Evolutionary conservation across 2,329 filamentous ascomycete species (phyloP).

Genomic region (Pyricularia grisea): DNA sequence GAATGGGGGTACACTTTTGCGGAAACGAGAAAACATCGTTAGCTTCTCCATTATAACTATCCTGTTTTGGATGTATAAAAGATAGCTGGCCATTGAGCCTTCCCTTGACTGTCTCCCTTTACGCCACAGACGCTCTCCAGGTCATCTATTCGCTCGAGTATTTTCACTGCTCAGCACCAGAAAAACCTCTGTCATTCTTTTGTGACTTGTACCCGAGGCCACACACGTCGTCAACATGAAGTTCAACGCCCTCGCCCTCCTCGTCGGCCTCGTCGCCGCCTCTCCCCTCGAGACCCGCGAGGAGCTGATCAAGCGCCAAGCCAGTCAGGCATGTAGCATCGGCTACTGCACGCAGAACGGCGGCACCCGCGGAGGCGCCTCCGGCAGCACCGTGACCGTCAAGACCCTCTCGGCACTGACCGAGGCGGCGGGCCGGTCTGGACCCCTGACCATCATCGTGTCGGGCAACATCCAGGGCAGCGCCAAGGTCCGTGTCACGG

Average conservation of each 20-base stretch:
- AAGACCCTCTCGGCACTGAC: constrained; percentile 38
- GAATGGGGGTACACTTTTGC: neutral
- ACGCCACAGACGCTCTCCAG: neutral
- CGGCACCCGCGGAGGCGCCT: constrained; percentile 42
- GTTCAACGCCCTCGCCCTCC: constrained; percentile 1
- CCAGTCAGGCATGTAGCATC: constrained; percentile 15
- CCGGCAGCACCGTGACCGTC: constrained; percentile 45
- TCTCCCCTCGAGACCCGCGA: neutral
- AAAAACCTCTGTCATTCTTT: neutral
- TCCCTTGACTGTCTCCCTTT: neutral
- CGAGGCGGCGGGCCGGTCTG: constrained; percentile 35
- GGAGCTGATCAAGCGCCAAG: constrained; percentile 3
- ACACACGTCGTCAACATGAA: neutral
- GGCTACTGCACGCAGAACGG: constrained; percentile 38
- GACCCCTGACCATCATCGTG: constrained; percentile 34
- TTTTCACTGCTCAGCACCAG: neutral
- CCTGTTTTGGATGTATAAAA: neutral
- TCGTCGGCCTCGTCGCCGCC: constrained; percentile 3
- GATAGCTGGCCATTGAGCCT: neutral
- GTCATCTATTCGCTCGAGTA: neutral
- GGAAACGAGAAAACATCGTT: neutral
- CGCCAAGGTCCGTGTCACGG: constrained; percentile 32
- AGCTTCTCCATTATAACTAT: neutral
- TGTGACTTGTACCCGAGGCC: neutral
- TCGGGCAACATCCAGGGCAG: constrained; percentile 31